Evolutionary conservation across 345 rosid species (phyloP), one percentile per base, ranked within the genome.

Genomic region (Hibiscus tridactylites): DNA sequence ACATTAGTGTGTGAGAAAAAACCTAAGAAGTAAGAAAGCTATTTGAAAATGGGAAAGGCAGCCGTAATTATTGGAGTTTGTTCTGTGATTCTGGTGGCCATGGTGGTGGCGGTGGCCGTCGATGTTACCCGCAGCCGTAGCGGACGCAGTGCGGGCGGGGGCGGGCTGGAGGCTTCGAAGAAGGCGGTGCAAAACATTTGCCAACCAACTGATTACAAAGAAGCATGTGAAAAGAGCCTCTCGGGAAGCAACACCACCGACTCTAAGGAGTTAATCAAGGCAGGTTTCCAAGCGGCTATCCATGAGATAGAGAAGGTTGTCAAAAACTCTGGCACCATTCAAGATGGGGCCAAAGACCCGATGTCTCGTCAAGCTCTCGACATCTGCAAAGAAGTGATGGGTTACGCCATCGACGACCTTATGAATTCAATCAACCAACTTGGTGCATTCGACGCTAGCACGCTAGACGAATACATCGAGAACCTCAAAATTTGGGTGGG

Each of bases 111-210:
- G 0, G 83, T 84, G 39, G 86, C 87, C 0, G 77, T 88, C 6
- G 79, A 83, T 5, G 70, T 81, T 7, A 53, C 67, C 47, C 72
- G 35, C 44, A 63, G n/a, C 33, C 2, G 3, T 31, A 2, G 16
- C 52, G 37, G 47, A 21, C 16, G 54, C 5, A 37, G 8, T 6
- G 42, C 7, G 1, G n/a, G 54, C 2, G 6, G 54, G 2, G n/a
- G 6, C 7, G 17, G 15, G 17, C 5, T 15, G 6, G 29, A 80
- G 0, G 61, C 79, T 0, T 71, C 86, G 2, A 52, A 78, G 17
- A 90, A 87, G 75, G 86, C 88, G 2, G 77, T 90, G 31, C 57
- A 78, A 60, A 78, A 86, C 17, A 78, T 93, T 19, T 93, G 98
- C 71, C 81, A 80, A 72, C 85, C 90, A 0, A 85, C 92, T 2